phyloP scores from a whole-genome alignment of 1,284 basidiomycete genomes.

The Leccinum solheimii region DNA sequence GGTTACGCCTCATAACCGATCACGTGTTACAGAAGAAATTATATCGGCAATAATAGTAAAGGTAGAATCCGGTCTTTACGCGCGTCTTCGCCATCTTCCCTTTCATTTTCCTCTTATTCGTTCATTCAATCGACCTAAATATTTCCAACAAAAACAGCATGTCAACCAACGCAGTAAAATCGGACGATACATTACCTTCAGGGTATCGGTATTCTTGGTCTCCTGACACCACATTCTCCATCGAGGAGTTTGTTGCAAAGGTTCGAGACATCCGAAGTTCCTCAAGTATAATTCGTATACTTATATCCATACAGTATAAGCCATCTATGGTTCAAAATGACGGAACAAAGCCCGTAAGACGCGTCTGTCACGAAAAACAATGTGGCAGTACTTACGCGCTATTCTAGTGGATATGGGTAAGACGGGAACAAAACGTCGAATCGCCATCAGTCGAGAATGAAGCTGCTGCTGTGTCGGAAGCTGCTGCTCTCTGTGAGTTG shows the following conservation, averaged over 20 bases:
- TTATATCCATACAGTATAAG: conserved; percentile 48
- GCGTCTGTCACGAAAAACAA: not conserved
- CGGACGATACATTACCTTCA: conserved; percentile 17
- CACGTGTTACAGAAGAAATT: conserved; percentile 7
- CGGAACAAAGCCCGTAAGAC: conserved; percentile 64
- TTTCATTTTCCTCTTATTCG: not conserved
- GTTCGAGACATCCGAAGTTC: conserved; percentile 6
- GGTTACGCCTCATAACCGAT: not conserved
- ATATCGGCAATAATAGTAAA: not conserved
- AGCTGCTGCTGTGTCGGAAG: conserved; percentile 48
- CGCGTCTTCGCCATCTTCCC: not conserved
- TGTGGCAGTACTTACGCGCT: not conserved
- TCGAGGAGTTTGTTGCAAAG: conserved; percentile 29
- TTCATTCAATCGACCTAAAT: not conserved
- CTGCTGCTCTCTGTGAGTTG: conserved; percentile 45
- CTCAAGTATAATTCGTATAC: not conserved
- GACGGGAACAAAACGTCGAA: conserved; percentile 32
- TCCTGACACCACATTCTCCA: conserved; percentile 13
- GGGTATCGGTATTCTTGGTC: conserved; percentile 31
- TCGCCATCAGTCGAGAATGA: conserved; percentile 18
- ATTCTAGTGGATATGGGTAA: conserved; percentile 68
- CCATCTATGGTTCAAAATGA: conserved; percentile 77
- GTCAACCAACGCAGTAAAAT: conserved; percentile 6
- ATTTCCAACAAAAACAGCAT: conserved; percentile 9
- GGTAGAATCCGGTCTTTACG: not conserved